Conservation (phyloP, 1,284 basidiomycete species). For the Cutaneotrichosporon spelunceum region DNA sequence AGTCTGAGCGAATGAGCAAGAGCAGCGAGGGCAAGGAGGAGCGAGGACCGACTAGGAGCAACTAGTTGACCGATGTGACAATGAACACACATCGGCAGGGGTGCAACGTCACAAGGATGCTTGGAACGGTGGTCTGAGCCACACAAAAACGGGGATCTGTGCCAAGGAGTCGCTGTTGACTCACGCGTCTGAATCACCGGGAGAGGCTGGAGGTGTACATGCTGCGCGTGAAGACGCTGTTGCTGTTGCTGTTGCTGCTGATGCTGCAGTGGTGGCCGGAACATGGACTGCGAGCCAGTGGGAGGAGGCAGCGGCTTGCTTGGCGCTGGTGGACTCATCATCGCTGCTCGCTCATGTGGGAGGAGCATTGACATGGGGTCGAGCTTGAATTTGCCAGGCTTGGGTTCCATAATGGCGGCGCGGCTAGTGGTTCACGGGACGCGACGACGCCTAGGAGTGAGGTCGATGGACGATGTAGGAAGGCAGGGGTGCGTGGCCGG, state of each 20-base stretch:
- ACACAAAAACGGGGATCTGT: not conserved
- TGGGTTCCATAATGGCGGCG: not conserved
- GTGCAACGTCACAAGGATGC: not conserved
- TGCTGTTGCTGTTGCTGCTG: not conserved
- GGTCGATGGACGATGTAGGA: not conserved
- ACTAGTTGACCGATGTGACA: not conserved
- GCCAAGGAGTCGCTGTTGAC: conserved; percentile 4
- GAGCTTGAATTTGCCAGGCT: conserved; percentile 42
- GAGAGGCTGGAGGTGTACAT: not conserved
- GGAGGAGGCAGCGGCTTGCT: not conserved
- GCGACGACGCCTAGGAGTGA: not conserved
- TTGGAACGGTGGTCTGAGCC: not conserved
- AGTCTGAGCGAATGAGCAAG: conserved; percentile 14
- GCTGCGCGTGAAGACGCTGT: conserved; percentile 16
- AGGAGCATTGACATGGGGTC: conserved; percentile 49
- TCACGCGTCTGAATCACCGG: conserved; percentile 11
- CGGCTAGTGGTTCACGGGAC: conserved; percentile 6
- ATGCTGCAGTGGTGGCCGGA: conserved; percentile 1
- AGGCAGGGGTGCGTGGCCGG: not conserved
- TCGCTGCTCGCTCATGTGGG: conserved; percentile 42
- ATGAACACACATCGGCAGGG: not conserved
- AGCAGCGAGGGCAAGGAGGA: not conserved
- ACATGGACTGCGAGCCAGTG: not conserved
- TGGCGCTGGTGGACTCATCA: conserved; percentile 7
- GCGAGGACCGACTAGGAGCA: too few relatives aligned